Evolutionary conservation across 1,284 basidiomycete species (phyloP).

Genomic region (Ceratobasidium sp.): DNA sequence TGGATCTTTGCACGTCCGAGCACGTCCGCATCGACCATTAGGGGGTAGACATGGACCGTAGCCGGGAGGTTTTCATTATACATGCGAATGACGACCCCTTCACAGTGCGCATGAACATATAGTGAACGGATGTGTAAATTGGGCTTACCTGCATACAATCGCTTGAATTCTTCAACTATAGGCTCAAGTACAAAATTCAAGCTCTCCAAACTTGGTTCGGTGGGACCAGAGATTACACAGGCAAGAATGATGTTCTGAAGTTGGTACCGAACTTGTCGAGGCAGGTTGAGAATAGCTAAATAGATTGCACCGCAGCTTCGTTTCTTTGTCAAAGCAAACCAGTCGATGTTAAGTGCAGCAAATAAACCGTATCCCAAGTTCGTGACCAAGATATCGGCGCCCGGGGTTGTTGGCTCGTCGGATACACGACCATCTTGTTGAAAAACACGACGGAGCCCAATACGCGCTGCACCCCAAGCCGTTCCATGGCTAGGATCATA

Average conservation of each 20-base stretch:
- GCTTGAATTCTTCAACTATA: conserved; percentile 36
- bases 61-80: conserved; percentile 10
- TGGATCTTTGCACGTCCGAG: conserved; percentile 2
- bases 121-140: background rate
- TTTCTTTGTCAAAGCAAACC: conserved; percentile 6
- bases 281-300: conserved; percentile 50
- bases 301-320: conserved; percentile 50
- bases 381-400: background rate
- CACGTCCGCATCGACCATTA: conserved; percentile 1
- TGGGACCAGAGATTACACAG: conserved; percentile 49
- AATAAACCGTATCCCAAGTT: conserved; percentile 14
- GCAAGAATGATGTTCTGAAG: conserved; percentile 50
- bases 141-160: conserved; percentile 20
- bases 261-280: conserved; percentile 48
- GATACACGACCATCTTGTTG: background rate
- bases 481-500: conserved; percentile 2
- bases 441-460: conserved; percentile 7
- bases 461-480: background rate
- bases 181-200: conserved; percentile 49
- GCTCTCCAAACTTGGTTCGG: conserved; percentile 50
- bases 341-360: conserved; percentile 24
- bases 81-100: background rate
- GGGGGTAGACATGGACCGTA: background rate
- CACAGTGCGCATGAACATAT: background rate
- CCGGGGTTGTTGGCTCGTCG: conserved; percentile 15